phyloP scores from a whole-genome alignment of 2,329 filamentous ascomycete genomes.

The Paecilomyces sp. region DNA sequence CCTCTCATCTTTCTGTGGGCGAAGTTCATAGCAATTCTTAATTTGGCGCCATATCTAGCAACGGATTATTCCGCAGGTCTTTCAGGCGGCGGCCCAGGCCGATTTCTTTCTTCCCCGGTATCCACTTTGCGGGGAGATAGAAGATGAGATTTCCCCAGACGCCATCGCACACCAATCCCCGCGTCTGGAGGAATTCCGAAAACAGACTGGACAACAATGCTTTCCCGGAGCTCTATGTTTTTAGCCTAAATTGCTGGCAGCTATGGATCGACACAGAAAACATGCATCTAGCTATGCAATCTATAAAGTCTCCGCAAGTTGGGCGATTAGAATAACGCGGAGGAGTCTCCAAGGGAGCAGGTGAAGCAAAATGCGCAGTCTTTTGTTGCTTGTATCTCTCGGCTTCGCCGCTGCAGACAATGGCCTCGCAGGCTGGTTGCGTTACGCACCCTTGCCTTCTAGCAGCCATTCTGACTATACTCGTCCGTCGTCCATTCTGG shows the following conservation, averaged over 20 bases:
- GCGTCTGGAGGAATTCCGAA: background rate
- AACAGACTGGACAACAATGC: background rate
- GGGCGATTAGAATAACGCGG: background rate
- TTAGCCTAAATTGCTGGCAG: background rate
- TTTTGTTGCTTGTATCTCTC: slow-evolving; percentile 4
- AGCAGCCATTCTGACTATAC: slow-evolving; percentile 28
- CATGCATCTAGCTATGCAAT: background rate
- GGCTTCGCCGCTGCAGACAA: slow-evolving; percentile 47
- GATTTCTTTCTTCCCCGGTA: background rate
- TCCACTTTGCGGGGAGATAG: background rate
- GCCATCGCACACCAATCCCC: background rate
- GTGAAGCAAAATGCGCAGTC: slow-evolving; percentile 1
- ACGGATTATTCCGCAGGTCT: background rate
- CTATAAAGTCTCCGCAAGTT: background rate
- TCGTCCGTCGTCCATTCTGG: slow-evolving; percentile 45
- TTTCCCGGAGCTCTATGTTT: background rate
- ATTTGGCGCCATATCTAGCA: background rate
- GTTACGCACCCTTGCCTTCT: slow-evolving; percentile 51
- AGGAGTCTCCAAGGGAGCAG: background rate
- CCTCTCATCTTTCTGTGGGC: background rate
- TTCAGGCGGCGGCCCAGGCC: background rate
- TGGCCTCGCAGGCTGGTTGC: slow-evolving; percentile 56
- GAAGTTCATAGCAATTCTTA: background rate
- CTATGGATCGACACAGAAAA: background rate
- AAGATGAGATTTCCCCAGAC: background rate